Conservation (phyloP, 148 eudicot species). For the Rhododendron molle region DNA sequence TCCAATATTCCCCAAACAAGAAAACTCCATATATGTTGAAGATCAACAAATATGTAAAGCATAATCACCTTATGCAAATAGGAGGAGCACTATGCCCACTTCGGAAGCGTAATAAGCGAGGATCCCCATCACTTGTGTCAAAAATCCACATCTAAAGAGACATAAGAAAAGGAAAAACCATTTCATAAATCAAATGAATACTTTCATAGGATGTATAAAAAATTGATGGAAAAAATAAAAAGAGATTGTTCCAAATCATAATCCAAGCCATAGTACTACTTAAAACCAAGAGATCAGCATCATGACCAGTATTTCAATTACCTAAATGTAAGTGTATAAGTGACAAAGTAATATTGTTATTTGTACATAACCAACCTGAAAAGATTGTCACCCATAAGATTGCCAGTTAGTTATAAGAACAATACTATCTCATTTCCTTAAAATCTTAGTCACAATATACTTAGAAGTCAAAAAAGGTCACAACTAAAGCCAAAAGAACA, state of each 20-base stretch:
- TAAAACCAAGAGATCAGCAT: neutral
- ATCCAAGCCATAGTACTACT: neutral
- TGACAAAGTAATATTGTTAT: neutral
- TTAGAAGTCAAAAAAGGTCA: neutral
- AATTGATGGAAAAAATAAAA: neutral
- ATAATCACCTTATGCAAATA: constrained; percentile 64
- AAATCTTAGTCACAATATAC: no score
- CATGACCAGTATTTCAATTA: neutral
- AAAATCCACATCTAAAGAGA: constrained; percentile 88
- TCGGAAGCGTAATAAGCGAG: constrained; percentile 89
- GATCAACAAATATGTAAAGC: neutral
- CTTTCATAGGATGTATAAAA: neutral
- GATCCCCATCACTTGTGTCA: constrained; percentile 89
- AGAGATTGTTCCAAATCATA: neutral
- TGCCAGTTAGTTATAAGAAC: neutral
- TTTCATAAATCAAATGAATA: neutral
- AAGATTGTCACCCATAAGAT: neutral
- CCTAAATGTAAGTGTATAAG: neutral
- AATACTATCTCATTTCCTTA: neutral
- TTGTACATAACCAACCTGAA: neutral
- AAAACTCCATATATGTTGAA: neutral
- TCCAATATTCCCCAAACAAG: neutral
- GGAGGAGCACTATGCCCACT: constrained; percentile 99
- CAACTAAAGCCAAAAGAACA: neutral
- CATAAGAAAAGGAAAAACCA: neutral